Conservation (phyloP, 768 basidiomycete species). For the Coprinellus micaceus region DNA sequence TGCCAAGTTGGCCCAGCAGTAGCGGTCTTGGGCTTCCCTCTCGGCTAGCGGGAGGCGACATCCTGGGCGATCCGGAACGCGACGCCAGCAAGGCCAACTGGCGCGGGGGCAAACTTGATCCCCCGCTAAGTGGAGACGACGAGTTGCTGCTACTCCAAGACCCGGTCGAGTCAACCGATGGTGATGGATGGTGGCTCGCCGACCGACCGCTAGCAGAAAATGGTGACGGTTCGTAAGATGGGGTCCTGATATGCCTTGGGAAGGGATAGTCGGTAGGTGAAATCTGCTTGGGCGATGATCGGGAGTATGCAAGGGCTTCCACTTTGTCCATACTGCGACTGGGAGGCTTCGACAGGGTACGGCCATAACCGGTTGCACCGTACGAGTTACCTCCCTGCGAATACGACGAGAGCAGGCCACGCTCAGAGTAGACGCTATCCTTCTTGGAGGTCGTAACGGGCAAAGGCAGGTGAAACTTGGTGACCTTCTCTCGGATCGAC, state of each 20-base stretch:
- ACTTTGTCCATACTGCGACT: constrained; percentile 4
- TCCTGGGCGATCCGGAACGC: not conserved
- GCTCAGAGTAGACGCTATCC: not conserved
- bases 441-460: not conserved
- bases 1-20: not conserved
- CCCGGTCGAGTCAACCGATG: not conserved
- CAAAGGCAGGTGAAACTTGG: not conserved
- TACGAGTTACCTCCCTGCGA: not conserved
- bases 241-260: not conserved
- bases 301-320: constrained; percentile 3
- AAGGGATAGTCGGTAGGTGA: not conserved
- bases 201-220: not conserved
- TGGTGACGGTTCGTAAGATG: not conserved
- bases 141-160: not conserved
- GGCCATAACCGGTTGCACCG: not conserved
- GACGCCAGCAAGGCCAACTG: not conserved
- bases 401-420: constrained; percentile 10
- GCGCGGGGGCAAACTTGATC: not conserved
- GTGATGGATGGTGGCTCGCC: not conserved
- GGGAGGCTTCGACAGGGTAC: not conserved
- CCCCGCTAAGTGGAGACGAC: not conserved
- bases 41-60: not conserved
- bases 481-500: constrained; percentile 7
- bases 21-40: not conserved
- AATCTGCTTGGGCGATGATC: not conserved